phyloP scores from a whole-genome alignment of 768 basidiomycete species.

The Russula sp. region DNA sequence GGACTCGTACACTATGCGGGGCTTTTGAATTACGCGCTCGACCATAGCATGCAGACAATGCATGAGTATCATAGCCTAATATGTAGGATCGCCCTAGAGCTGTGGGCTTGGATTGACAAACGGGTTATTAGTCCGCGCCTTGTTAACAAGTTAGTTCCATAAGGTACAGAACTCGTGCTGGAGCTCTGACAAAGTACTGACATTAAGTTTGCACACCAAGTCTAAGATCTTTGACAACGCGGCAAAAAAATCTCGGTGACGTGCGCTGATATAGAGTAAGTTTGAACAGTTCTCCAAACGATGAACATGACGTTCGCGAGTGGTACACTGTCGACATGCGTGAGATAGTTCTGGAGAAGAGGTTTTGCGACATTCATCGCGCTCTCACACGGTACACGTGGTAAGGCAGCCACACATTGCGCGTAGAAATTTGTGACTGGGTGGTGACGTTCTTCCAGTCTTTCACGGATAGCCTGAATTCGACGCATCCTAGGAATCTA shows the following conservation, averaged over 20 bases:
- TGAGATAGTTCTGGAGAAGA: too few relatives aligned
- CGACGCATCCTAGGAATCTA: background rate
- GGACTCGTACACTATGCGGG: too few relatives aligned
- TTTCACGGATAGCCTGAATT: background rate
- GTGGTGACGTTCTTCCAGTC: background rate
- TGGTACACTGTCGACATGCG: background rate
- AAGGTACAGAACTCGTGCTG: background rate
- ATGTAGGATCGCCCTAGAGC: too few relatives aligned
- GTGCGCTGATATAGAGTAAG: too few relatives aligned
- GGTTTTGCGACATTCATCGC: conserved; percentile 4
- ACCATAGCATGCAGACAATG: too few relatives aligned
- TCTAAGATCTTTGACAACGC: background rate
- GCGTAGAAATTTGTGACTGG: background rate
- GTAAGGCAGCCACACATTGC: background rate
- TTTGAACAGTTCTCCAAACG: background rate
- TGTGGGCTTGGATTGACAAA: too few relatives aligned
- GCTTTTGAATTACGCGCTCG: too few relatives aligned
- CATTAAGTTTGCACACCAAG: background rate
- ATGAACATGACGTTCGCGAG: background rate
- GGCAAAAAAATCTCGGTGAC: background rate
- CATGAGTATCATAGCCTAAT: too few relatives aligned
- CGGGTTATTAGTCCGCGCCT: background rate
- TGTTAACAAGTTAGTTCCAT: background rate
- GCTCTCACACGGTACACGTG: background rate
- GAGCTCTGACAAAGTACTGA: background rate